Conservation (phyloP, 192 early-diverging fungal genomes). For the Chytriomyces confervae region DNA sequence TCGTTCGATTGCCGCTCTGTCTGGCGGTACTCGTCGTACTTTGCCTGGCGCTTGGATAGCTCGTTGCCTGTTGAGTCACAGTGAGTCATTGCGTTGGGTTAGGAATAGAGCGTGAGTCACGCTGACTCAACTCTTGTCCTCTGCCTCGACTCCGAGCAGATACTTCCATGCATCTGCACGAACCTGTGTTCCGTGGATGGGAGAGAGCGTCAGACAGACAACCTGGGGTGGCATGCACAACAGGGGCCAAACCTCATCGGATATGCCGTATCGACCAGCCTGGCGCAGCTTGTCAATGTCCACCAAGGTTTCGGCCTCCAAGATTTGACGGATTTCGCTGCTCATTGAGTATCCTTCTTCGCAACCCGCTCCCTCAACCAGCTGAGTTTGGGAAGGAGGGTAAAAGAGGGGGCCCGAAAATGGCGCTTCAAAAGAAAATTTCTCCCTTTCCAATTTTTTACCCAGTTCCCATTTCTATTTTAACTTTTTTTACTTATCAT, state of each 20-base stretch:
- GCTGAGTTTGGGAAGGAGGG: not conserved
- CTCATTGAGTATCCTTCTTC: not conserved
- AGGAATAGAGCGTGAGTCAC: not conserved
- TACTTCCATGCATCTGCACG: conserved; percentile 82
- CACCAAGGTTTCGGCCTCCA: conserved; percentile 80
- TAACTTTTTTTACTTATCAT: not conserved
- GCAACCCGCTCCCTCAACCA: too few species aligned
- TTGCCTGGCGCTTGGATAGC: conserved; percentile 62
- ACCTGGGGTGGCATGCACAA: not conserved
- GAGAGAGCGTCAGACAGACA: not conserved
- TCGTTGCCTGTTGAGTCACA: conserved; percentile 62
- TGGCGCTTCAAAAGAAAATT: conserved; percentile 2
- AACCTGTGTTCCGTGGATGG: conserved; percentile 32
- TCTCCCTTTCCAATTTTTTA: not conserved
- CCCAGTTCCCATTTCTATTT: not conserved
- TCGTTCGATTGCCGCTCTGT: conserved; percentile 67
- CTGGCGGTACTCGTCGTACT: conserved; percentile 68
- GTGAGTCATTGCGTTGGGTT: not conserved
- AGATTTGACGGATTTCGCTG: conserved; percentile 39
- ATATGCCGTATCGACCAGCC: conserved; percentile 80
- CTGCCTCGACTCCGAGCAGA: conserved; percentile 79
- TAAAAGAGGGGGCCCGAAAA: not conserved
- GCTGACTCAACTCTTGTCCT: conserved; percentile 72
- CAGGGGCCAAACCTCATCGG: conserved; percentile 62
- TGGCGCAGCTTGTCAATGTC: conserved; percentile 80